Conservation (phyloP, 2,329 filamentous ascomycete genomes). For the Diaporthe destruens region DNA sequence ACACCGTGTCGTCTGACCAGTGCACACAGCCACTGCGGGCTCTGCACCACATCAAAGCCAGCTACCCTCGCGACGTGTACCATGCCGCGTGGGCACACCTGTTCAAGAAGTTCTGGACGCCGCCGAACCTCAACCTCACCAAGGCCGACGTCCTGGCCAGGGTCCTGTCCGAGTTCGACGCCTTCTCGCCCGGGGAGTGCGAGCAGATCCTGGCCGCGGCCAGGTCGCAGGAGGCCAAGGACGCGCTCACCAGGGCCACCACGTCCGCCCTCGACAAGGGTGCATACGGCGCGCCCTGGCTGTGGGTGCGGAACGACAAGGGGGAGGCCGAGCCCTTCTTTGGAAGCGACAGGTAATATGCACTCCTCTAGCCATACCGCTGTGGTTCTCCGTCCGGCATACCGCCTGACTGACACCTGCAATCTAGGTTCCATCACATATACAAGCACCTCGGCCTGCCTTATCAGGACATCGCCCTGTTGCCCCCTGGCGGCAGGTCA, state of each 20-base stretch:
- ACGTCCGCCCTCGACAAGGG: conserved; percentile 72
- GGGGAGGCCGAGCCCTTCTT: conserved; percentile 78
- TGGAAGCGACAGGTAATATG: conserved; percentile 77
- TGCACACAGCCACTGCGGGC: conserved; percentile 67
- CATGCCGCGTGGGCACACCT: conserved; percentile 66
- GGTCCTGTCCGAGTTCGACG: conserved; percentile 50
- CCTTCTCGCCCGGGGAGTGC: conserved; percentile 67
- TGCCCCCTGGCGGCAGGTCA: conserved; percentile 49
- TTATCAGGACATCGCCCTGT: conserved; percentile 65
- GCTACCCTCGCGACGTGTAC: conserved; percentile 63
- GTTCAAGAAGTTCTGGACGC: conserved; percentile 73
- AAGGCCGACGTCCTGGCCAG: conserved; percentile 65
- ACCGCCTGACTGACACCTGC: background rate
- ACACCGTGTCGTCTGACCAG: background rate
- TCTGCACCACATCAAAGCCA: conserved; percentile 74
- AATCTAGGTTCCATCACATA: conserved; percentile 72
- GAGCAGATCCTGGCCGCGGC: conserved; percentile 67
- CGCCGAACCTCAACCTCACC: conserved; percentile 69
- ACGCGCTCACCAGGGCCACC: conserved; percentile 65
- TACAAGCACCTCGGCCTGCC: conserved; percentile 75
- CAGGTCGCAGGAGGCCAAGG: conserved; percentile 58
- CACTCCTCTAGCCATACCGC: conserved; percentile 26
- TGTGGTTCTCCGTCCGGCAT: background rate
- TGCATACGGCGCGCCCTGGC: conserved; percentile 83
- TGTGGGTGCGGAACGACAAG: conserved; percentile 72